Evolutionary conservation across 2,329 filamentous ascomycete genomes (phyloP).

Genomic region (Clarireedia sp.): DNA sequence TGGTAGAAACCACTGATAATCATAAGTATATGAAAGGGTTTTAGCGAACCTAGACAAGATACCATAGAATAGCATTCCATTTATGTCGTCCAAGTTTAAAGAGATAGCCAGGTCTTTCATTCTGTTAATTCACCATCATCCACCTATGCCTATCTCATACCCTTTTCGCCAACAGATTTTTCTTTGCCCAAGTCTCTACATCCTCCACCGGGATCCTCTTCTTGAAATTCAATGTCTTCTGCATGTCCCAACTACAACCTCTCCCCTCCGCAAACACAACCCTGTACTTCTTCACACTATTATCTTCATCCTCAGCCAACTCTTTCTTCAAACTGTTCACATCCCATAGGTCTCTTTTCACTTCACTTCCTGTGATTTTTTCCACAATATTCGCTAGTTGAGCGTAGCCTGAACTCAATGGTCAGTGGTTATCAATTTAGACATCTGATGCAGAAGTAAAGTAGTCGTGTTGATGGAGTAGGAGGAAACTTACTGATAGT

Average conservation of each 20-base stretch:
- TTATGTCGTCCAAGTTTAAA: too few relatives aligned
- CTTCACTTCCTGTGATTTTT: conserved; percentile 32
- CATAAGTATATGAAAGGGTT: conserved; percentile 43
- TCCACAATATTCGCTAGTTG: conserved; percentile 47
- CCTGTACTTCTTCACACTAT: conserved; percentile 50
- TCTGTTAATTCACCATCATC: too few relatives aligned
- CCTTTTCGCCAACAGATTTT: background rate
- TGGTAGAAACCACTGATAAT: conserved; percentile 46
- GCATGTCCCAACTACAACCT: conserved; percentile 51
- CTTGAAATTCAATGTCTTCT: conserved; percentile 44
- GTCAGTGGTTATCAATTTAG: too few relatives aligned
- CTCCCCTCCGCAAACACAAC: conserved; percentile 50
- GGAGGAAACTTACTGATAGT: conserved; percentile 38
- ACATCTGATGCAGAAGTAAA: background rate
- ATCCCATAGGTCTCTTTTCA: conserved; percentile 30
- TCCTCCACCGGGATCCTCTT: conserved; percentile 37
- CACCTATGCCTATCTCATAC: too few relatives aligned
- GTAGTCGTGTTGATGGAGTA: background rate
- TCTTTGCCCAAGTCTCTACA: background rate
- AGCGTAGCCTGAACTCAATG: conserved; percentile 33
- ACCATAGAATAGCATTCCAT: too few relatives aligned
- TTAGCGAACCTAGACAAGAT: background rate
- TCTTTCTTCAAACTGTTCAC: conserved; percentile 29
- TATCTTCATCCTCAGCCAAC: conserved; percentile 38
- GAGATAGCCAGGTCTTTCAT: too few relatives aligned